Conservation (phyloP, 1,284 basidiomycete genomes). For the Leccinum pachyderme region DNA sequence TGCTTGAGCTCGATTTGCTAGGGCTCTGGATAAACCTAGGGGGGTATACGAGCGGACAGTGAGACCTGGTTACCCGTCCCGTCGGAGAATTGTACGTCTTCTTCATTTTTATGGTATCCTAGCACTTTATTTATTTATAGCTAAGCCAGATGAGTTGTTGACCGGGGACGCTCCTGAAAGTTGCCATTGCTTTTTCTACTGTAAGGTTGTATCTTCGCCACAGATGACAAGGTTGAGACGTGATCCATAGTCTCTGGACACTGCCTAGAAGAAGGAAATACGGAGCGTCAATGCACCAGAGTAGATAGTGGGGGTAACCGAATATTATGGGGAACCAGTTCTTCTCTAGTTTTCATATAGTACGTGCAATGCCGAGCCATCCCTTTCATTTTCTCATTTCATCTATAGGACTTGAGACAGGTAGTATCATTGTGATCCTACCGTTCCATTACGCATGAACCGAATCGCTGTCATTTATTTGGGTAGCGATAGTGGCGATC, state of each 20-base stretch:
- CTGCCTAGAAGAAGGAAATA: constrained; percentile 25
- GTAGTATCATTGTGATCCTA: background rate
- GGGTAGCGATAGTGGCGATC: too few species aligned
- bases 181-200: constrained; percentile 40
- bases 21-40: too few species aligned
- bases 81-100: constrained; percentile 29
- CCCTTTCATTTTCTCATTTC: background rate
- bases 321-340: constrained; percentile 2
- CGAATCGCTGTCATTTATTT: too few species aligned
- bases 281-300: constrained; percentile 20
- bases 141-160: constrained; percentile 30
- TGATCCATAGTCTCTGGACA: constrained; percentile 33
- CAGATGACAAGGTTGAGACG: background rate
- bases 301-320: constrained; percentile 33
- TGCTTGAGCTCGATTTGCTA: too few species aligned
- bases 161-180: constrained; percentile 26
- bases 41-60: too few species aligned
- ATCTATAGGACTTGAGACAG: background rate
- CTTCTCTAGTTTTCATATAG: constrained; percentile 10
- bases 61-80: too few species aligned
- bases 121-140: constrained; percentile 7
- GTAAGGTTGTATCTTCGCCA: constrained; percentile 19
- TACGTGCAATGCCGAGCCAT: constrained; percentile 4
- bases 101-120: background rate
- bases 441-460: too few species aligned